A percentile compares a stretch with the other conserved stretches of the same genome.
Conservation (phyloP, 1,284 basidiomycete genomes). For the Somion occarium region DNA sequence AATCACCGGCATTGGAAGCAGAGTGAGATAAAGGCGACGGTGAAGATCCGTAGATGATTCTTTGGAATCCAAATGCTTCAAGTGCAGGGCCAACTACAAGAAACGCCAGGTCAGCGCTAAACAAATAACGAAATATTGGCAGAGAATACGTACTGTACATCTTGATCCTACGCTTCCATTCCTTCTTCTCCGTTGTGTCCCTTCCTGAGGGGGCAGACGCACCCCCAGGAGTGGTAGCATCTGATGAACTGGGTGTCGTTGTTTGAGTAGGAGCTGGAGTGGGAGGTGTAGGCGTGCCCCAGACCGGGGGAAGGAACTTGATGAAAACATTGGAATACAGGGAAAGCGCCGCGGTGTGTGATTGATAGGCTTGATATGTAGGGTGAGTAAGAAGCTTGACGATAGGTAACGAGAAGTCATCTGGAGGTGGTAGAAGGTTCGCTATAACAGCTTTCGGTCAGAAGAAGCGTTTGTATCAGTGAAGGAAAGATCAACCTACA, state of each 20-base stretch:
- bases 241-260: background rate
- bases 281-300: constrained; percentile 61
- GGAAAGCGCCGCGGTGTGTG: constrained; percentile 71
- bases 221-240: constrained; percentile 16
- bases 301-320: constrained; percentile 77
- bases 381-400: constrained; percentile 76
- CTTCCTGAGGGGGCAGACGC: constrained; percentile 22
- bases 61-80: constrained; percentile 55
- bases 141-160: constrained; percentile 72
- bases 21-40: constrained; percentile 40
- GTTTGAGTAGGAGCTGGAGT: constrained; percentile 31
- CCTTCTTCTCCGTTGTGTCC: constrained; percentile 54
- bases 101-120: constrained; percentile 15
- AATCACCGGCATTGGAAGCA: constrained; percentile 52
- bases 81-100: constrained; percentile 69
- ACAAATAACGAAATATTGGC: background rate
- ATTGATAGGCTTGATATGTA: constrained; percentile 69
- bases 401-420: constrained; percentile 64
- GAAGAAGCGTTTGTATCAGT: constrained; percentile 4
- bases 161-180: constrained; percentile 80
- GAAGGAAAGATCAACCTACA: constrained; percentile 46
- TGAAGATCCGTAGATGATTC: constrained; percentile 52
- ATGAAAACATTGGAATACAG: constrained; percentile 70
- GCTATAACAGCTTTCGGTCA: constrained; percentile 39
- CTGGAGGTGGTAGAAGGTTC: constrained; percentile 81